phyloP scores from a whole-genome alignment of 1,139 yeast species.

The Trichomonascaceae sp. region DNA sequence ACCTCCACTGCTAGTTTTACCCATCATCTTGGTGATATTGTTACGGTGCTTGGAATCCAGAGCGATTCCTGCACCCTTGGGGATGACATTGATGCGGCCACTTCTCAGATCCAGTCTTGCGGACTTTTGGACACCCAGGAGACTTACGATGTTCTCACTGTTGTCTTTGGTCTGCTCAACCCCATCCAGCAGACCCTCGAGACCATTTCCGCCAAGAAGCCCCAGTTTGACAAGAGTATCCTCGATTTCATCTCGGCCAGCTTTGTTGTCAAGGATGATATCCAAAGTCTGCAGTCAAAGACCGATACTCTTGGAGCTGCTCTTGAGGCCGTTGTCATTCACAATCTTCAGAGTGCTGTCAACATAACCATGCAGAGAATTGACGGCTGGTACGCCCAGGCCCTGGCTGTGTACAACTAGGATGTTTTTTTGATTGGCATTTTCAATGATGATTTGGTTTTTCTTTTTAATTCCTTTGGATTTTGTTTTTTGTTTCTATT shows the following conservation, averaged over 20 bases:
- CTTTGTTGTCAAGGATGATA: constrained; percentile 9
- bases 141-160: constrained; percentile 4
- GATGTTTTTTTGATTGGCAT: no score
- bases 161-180: constrained; percentile 7
- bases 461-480: no score
- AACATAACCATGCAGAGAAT: constrained; percentile 7
- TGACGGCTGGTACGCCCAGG: constrained; percentile 10
- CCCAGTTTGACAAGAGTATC: constrained; percentile 11
- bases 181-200: constrained; percentile 8
- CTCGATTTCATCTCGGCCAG: constrained; percentile 10
- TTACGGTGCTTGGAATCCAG: constrained; percentile 9
- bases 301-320: constrained; percentile 8
- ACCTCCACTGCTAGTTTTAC: constrained; percentile 2
- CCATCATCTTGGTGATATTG: constrained; percentile 8
- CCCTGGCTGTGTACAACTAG: constrained; percentile 6
- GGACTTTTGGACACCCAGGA: constrained; percentile 1
- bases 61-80: constrained; percentile 5
- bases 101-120: constrained; percentile 3
- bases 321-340: constrained; percentile 7
- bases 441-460: no score
- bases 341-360: constrained; percentile 6
- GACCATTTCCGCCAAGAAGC: constrained; percentile 10
- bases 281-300: constrained; percentile 6
- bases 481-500: no score
- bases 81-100: constrained; percentile 6